Evolutionary conservation across 2,329 filamentous ascomycete genomes (phyloP).

Genomic region (Ophiostoma novo-ulmi): DNA sequence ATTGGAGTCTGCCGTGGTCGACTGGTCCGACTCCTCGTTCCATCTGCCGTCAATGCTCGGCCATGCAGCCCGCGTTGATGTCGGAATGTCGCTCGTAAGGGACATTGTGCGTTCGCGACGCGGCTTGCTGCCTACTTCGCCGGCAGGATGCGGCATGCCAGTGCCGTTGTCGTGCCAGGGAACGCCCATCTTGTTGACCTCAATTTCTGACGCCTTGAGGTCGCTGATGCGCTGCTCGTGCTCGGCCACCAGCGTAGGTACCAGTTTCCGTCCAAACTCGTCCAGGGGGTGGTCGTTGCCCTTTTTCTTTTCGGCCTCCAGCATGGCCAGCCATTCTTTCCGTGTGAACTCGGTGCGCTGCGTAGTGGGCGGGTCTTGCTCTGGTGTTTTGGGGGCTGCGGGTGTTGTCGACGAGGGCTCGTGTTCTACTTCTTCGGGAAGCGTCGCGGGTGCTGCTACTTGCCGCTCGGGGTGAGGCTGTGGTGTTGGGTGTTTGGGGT

Average conservation of each 20-base stretch:
- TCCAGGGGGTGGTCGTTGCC: slow-evolving; percentile 23
- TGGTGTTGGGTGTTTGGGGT: not conserved
- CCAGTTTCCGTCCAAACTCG: slow-evolving; percentile 24
- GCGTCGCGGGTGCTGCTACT: not conserved
- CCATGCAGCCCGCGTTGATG: slow-evolving; percentile 19
- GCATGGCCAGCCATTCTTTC: slow-evolving; percentile 26
- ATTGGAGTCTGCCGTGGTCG: slow-evolving; percentile 25
- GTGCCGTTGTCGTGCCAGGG: slow-evolving; percentile 25
- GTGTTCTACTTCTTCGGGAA: slow-evolving; percentile 7
- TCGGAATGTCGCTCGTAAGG: slow-evolving; percentile 22
- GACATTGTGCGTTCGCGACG: slow-evolving; percentile 26
- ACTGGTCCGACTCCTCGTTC: slow-evolving; percentile 25
- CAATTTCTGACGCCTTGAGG: slow-evolving; percentile 27
- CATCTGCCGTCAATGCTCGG: slow-evolving; percentile 20
- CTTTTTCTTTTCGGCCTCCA: slow-evolving; percentile 22
- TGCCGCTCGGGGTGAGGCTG: slow-evolving; percentile 3
- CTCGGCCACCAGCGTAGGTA: slow-evolving; percentile 27
- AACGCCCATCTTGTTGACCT: slow-evolving; percentile 26
- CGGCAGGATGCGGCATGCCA: not conserved
- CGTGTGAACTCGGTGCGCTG: slow-evolving; percentile 22
- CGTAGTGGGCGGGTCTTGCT: not conserved
- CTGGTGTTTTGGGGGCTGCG: not conserved
- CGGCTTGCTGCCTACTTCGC: not conserved
- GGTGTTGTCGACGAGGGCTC: not conserved
- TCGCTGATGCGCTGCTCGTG: slow-evolving; percentile 29